Conservation (phyloP, 2,329 filamentous ascomycete species). For the Aspergillus neoniger region DNA sequence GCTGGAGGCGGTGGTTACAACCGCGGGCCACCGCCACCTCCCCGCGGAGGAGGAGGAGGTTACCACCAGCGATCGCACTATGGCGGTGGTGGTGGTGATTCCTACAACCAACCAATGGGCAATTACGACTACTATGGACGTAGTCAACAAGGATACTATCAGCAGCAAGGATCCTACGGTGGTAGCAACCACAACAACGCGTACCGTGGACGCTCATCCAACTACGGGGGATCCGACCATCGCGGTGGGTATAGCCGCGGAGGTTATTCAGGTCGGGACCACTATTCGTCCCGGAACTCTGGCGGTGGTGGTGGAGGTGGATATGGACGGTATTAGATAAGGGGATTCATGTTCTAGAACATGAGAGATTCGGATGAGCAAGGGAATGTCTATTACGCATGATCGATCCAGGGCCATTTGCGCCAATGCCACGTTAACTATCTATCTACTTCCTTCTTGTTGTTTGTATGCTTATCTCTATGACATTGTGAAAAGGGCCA, state of each 20-base stretch:
- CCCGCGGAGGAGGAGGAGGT: constrained; percentile 33
- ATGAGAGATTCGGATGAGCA: constrained; percentile 7
- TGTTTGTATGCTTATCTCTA: constrained; percentile 3
- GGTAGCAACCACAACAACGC: constrained; percentile 13
- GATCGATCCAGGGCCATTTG: neutral
- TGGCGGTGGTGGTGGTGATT: constrained; percentile 16
- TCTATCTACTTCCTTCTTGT: neutral
- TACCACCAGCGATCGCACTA: constrained; percentile 22
- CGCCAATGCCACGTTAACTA: neutral
- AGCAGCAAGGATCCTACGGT: constrained; percentile 25
- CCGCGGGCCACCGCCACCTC: constrained; percentile 43
- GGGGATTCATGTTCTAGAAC: neutral
- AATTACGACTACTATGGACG: constrained; percentile 31
- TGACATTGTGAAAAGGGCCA: constrained; percentile 1
- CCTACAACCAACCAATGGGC: constrained; percentile 25
- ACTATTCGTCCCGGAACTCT: constrained; percentile 33
- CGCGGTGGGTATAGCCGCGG: constrained; percentile 27
- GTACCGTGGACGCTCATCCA: constrained; percentile 29
- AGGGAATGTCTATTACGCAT: constrained; percentile 8
- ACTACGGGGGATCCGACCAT: constrained; percentile 29
- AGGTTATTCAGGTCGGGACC: constrained; percentile 30
- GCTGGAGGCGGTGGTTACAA: constrained; percentile 35
- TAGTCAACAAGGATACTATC: constrained; percentile 25
- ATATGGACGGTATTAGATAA: constrained; percentile 40
- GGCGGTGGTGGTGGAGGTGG: constrained; percentile 39